These are phyloP conservation scores for Talaromyces funiculosus DNA, from an alignment of 2,329 filamentous ascomycete species.

Conservation along the genomic window DNA sequence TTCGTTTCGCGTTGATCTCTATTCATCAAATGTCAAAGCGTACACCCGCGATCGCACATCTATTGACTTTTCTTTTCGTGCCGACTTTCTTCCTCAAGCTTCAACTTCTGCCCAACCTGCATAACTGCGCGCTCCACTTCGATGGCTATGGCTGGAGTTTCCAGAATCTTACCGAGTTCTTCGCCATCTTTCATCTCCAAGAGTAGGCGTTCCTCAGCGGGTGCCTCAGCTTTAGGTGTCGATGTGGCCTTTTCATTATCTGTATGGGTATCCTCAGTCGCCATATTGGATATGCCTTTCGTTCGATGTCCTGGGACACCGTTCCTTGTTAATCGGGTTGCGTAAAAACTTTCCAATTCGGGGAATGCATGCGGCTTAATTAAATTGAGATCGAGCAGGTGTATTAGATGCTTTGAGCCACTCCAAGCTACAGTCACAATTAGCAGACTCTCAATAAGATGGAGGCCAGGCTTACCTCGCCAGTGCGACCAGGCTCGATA, in stretches of 20 bases:
- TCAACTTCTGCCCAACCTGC: constrained; percentile 54
- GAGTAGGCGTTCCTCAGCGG: constrained; percentile 43
- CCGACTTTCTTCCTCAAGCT: constrained; percentile 16
- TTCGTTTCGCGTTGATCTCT: neutral
- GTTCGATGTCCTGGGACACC: neutral
- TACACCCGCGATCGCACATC: neutral
- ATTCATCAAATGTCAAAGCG: neutral
- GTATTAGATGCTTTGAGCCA: constrained; percentile 79
- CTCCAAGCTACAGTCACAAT: constrained; percentile 55
- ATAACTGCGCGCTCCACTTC: constrained; percentile 71
- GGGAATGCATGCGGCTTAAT: constrained; percentile 61
- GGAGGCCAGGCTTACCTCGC: constrained; percentile 48
- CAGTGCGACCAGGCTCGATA: constrained; percentile 90
- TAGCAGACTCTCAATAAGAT: no score
- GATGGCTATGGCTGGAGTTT: constrained; percentile 63
- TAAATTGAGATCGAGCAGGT: constrained; percentile 68
- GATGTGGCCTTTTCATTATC: neutral
- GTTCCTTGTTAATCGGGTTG: constrained; percentile 31
- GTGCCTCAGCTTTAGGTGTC: constrained; percentile 22
- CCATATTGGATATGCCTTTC: neutral
- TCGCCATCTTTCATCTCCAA: constrained; percentile 47
- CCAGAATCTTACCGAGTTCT: constrained; percentile 55
- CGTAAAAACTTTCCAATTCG: constrained; percentile 70
- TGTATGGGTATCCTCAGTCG: neutral
- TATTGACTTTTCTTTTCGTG: neutral